A percentile compares a stretch with the other conserved stretches of the same genome.
Evolutionary conservation across 345 rosid genomes (phyloP).

Genomic region (Streptanthus diversifolius): DNA sequence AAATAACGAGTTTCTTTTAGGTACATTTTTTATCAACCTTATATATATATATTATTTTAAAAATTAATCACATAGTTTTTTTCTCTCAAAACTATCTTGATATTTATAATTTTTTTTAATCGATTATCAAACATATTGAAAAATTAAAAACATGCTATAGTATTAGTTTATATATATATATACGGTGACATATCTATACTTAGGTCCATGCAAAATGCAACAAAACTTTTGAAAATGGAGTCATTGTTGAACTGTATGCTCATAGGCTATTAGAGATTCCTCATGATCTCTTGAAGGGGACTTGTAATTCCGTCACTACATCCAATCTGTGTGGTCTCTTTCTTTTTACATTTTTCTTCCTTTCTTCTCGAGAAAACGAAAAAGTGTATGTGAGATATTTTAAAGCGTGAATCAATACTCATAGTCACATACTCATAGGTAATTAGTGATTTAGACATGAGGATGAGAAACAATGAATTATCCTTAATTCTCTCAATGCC

Average conservation of each 20-base stretch:
- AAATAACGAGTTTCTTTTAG: no score
- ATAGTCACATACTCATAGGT: background rate
- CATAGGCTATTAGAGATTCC: slow-evolving; percentile 47
- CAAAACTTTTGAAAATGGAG: slow-evolving; percentile 17
- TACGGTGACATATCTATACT: background rate
- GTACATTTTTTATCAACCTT: no score
- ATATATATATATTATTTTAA: background rate
- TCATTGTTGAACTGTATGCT: slow-evolving; percentile 27
- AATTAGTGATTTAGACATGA: slow-evolving; percentile 23
- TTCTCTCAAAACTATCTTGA: background rate
- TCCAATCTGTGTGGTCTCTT: slow-evolving; percentile 28
- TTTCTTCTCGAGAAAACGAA: background rate
- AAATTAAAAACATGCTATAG: no score
- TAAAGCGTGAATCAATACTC: background rate
- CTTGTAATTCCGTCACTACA: slow-evolving; percentile 40
- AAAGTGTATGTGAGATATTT: background rate
- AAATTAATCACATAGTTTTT: background rate
- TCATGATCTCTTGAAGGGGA: slow-evolving; percentile 40
- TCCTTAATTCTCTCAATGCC: slow-evolving; percentile 19
- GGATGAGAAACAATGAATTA: slow-evolving; percentile 18
- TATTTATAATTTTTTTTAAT: no score
- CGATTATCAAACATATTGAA: no score
- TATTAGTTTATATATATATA: no score
- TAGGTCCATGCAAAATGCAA: slow-evolving; percentile 22
- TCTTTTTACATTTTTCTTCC: slow-evolving; percentile 14